A percentile compares a stretch with the other conserved stretches of the same genome.
Conservation (phyloP, 768 basidiomycete genomes). For the Trametes gibbosa region DNA sequence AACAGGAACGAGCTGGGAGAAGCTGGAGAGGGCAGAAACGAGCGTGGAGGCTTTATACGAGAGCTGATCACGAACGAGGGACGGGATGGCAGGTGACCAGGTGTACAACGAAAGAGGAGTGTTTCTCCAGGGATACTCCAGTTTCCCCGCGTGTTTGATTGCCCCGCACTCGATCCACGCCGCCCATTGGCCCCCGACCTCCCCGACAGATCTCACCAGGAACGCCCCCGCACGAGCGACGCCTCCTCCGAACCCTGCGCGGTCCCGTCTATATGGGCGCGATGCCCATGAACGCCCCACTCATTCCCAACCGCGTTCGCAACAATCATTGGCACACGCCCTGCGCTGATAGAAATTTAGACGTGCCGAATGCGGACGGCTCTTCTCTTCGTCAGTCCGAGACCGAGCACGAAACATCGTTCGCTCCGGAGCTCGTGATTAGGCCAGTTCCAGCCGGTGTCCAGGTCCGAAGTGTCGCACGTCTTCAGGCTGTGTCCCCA, state of each 20-base stretch:
- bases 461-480: neutral
- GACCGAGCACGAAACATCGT: neutral
- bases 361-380: neutral
- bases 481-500: neutral
- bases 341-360: conserved; percentile 7
- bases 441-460: neutral
- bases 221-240: too few relatives aligned
- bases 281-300: neutral
- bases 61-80: conserved; percentile 4
- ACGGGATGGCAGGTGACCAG: conserved; percentile 16
- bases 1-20: conserved; percentile 24
- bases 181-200: conserved; percentile 14
- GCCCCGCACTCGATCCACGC: conserved; percentile 15
- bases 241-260: too few relatives aligned
- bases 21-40: conserved; percentile 21
- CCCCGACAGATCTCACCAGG: conserved; percentile 18
- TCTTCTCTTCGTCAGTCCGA: neutral
- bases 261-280: neutral
- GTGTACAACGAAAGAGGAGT: conserved; percentile 1
- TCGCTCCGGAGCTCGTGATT: conserved; percentile 6
- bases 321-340: neutral
- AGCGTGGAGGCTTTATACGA: conserved; percentile 23
- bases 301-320: neutral
- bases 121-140: conserved; percentile 25
- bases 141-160: conserved; percentile 22